These are phyloP conservation scores for Paramecium primaurelia DNA, from an alignment of 73 alveolate genomes.

Conservation along the genomic window DNA sequence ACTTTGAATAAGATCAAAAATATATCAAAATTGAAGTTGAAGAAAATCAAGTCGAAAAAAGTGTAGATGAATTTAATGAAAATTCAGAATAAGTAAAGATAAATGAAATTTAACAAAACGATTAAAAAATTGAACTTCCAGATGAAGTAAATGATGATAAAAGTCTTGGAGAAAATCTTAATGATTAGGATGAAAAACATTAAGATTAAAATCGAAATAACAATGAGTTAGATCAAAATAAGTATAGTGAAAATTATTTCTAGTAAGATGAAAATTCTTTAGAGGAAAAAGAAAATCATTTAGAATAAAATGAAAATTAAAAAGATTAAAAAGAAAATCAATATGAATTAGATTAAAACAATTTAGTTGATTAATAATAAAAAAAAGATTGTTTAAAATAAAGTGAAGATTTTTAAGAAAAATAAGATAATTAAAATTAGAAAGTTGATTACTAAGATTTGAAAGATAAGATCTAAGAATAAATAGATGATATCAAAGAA, in stretches of 20 bases:
- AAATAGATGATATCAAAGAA: too few relatives aligned
- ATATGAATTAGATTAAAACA: background rate
- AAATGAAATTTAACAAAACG: background rate
- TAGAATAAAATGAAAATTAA: too few relatives aligned
- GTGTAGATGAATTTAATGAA: too few relatives aligned
- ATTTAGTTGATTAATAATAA: too few relatives aligned
- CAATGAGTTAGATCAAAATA: too few relatives aligned
- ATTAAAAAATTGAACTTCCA: background rate
- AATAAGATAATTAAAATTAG: too few relatives aligned
- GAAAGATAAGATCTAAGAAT: too few relatives aligned
- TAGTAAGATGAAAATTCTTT: background rate
- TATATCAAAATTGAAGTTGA: background rate
- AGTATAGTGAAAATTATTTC: too few relatives aligned
- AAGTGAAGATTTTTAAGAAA: too few relatives aligned
- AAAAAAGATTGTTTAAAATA: too few relatives aligned
- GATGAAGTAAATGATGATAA: background rate
- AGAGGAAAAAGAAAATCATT: background rate
- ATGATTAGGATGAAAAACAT: background rate
- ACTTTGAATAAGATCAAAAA: background rate
- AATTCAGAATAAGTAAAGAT: background rate
- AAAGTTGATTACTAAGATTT: too few relatives aligned
- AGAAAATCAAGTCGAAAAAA: background rate
- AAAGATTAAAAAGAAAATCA: background rate
- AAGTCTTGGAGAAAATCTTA: background rate
- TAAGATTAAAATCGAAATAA: too few relatives aligned